Percentiles rank a stretch among this genome's conserved stretches.
phyloP scores from a whole-genome alignment of 2,329 filamentous ascomycete genomes.

The Beauveria scarabaeidicola region DNA sequence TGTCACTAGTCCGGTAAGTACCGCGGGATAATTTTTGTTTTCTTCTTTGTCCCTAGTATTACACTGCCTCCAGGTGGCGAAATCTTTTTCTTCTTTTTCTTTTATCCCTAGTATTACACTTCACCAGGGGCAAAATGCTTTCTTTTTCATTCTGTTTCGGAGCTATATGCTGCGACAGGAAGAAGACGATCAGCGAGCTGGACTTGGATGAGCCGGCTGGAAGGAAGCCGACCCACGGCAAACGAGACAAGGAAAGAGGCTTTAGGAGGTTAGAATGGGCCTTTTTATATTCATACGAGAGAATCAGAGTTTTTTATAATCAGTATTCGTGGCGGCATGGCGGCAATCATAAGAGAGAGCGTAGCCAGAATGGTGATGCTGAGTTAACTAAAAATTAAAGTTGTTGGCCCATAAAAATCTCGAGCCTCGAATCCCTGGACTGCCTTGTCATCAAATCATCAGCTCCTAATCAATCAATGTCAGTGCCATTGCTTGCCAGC shows the following conservation, averaged over 20 bases:
- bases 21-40: background rate
- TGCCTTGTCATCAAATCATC: background rate
- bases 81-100: background rate
- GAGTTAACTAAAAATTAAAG: background rate
- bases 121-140: too few species aligned
- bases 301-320: background rate
- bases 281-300: background rate
- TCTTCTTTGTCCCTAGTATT: background rate
- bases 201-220: background rate
- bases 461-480: background rate
- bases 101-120: background rate
- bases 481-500: background rate
- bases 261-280: background rate
- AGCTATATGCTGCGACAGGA: background rate
- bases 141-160: background rate
- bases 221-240: background rate
- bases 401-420: background rate
- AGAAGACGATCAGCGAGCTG: background rate
- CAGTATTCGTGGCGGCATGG: background rate
- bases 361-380: background rate
- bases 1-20: background rate
- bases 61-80: background rate
- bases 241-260: background rate
- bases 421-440: background rate
- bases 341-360: background rate